These are phyloP conservation scores for Parmelia sp. DNA, from an alignment of 495 filamentous ascomycete genomes.

Conservation along the genomic window DNA sequence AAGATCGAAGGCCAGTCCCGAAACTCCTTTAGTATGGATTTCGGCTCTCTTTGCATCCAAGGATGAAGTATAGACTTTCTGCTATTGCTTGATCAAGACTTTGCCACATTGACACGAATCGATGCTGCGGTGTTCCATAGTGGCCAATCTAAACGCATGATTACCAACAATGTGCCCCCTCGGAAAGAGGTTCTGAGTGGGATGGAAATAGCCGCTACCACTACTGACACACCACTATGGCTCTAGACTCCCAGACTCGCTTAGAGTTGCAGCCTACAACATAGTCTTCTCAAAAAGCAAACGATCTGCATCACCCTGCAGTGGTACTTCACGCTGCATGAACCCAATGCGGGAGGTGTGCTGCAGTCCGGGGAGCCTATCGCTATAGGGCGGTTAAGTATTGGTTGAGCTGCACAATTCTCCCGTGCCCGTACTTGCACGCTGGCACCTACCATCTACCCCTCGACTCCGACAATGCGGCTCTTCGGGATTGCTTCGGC, in stretches of 20 bases:
- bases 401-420: neutral
- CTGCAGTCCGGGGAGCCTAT: neutral
- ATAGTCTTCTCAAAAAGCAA: neutral
- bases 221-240: too few species aligned
- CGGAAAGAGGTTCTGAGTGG: neutral
- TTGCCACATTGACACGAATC: neutral
- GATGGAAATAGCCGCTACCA: neutral
- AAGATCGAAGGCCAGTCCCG: neutral
- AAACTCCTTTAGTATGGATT: constrained; percentile 1
- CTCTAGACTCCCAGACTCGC: constrained; percentile 1
- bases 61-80: neutral
- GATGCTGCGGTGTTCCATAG: neutral
- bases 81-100: neutral
- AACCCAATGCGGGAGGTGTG: neutral
- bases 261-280: neutral
- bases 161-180: neutral
- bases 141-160: neutral
- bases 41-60: constrained; percentile 1
- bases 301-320: constrained; percentile 8
- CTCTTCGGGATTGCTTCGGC: neutral
- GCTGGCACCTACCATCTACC: neutral
- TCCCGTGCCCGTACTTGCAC: neutral
- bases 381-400: neutral
- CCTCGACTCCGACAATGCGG: neutral
- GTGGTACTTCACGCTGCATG: neutral